phyloP scores from a whole-genome alignment of 768 basidiomycete genomes.

The Boletus rex-veris region DNA sequence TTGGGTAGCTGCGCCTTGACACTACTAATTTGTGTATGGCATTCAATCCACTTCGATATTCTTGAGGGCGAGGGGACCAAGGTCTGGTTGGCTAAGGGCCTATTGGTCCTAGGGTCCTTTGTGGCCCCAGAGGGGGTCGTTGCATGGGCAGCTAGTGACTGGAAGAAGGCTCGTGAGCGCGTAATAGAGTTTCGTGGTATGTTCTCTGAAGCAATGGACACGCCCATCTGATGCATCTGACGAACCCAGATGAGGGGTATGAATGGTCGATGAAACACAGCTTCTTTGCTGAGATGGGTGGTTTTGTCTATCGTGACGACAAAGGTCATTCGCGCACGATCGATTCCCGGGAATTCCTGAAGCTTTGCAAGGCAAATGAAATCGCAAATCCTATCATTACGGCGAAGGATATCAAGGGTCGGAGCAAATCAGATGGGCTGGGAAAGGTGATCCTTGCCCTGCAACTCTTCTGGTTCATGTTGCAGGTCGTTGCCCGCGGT shows the following conservation, averaged over 20 bases:
- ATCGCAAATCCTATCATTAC: neutral
- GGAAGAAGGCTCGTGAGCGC: neutral
- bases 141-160: neutral
- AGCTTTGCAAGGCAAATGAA: neutral
- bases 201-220: neutral
- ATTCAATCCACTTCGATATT: neutral
- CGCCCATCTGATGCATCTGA: neutral
- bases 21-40: slow-evolving; percentile 3
- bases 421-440: neutral
- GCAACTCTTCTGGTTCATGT: neutral
- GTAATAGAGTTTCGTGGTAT: neutral
- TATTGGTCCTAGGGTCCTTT: neutral
- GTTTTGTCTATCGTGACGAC: neutral
- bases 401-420: neutral
- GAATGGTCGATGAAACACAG: slow-evolving; percentile 2
- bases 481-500: neutral
- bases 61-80: too few relatives aligned
- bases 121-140: neutral
- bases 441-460: neutral
- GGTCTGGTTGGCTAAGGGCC: too few relatives aligned
- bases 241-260: neutral
- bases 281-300: neutral
- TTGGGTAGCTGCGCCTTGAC: neutral
- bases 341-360: neutral
- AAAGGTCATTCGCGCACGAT: neutral